phyloP scores from a whole-genome alignment of 345 rosid genomes.

The Salix koriyanagi region DNA sequence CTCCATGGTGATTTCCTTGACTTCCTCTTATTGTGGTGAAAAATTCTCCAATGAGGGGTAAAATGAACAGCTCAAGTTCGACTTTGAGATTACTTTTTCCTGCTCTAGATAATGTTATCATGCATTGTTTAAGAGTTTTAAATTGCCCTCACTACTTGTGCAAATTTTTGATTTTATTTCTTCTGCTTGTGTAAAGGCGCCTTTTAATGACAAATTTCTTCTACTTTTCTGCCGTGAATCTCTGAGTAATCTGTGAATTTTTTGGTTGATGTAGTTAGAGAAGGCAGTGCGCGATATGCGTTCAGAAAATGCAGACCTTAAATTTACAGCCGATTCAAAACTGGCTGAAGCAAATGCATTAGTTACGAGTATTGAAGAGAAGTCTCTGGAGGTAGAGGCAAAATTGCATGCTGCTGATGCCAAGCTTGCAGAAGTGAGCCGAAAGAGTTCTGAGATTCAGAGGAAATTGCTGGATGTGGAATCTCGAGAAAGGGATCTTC shows the following conservation, averaged over 20 bases:
- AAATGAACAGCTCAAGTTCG: too few species aligned
- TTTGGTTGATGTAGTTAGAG: constrained; percentile 56
- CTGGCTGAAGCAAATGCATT: constrained; percentile 85
- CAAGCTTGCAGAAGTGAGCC: constrained; percentile 83
- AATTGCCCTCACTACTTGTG: too few species aligned
- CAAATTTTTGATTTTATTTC: background rate
- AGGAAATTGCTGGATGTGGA: constrained; percentile 77
- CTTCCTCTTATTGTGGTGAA: too few species aligned
- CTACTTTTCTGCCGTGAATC: background rate
- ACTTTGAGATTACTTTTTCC: too few species aligned
- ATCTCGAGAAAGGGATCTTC: constrained; percentile 55
- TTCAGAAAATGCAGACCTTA: constrained; percentile 80
- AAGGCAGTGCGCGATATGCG: constrained; percentile 81
- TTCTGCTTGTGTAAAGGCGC: background rate
- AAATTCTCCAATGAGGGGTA: too few species aligned
- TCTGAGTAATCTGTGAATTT: constrained; percentile 10
- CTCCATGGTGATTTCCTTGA: too few species aligned
- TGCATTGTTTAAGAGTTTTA: too few species aligned
- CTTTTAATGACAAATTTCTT: background rate
- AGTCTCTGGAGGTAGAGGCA: constrained; percentile 77
- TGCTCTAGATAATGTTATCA: too few species aligned
- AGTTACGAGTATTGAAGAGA: constrained; percentile 69
- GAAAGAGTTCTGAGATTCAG: constrained; percentile 75
- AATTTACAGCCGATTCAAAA: constrained; percentile 86
- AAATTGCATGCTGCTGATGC: constrained; percentile 85